phyloP scores from a whole-genome alignment of 257 asterid genomes.

The Eustoma russellianum region DNA sequence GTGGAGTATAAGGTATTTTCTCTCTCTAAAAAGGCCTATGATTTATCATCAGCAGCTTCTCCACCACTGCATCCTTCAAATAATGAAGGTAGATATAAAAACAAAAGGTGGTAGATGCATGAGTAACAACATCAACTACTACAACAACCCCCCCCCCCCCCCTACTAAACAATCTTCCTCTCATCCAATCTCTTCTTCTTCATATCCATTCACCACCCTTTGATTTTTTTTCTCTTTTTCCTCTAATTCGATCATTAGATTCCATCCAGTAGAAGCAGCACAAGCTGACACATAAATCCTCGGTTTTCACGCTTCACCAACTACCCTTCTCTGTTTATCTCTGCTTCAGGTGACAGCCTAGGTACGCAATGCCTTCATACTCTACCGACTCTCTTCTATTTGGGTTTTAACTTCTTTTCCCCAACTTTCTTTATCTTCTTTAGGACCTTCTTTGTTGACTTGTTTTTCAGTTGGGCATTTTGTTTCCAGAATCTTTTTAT shows the following conservation, averaged over 20 bases:
- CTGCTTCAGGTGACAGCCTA: constrained; percentile 11
- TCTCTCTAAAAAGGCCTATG: background rate
- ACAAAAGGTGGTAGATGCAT: constrained; percentile 98
- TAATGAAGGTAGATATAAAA: constrained; percentile 37
- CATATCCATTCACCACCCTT: background rate
- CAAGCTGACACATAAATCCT: constrained; percentile 9
- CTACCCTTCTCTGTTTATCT: constrained; percentile 2
- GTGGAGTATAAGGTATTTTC: no score
- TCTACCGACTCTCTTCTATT: background rate
- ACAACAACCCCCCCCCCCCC: background rate
- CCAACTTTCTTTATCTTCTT: constrained; percentile 1
- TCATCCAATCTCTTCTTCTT: constrained; percentile 14
- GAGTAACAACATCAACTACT: constrained; percentile 59
- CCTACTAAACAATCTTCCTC: background rate
- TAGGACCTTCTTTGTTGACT: constrained; percentile 2
- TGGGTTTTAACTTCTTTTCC: background rate
- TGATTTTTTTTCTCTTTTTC: constrained; percentile 8
- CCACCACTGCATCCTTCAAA: constrained; percentile 21
- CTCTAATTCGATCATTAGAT: background rate
- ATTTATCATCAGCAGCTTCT: background rate
- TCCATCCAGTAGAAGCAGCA: constrained; percentile 12
- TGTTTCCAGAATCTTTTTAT: background rate
- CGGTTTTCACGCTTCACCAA: constrained; percentile 25
- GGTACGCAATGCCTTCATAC: constrained; percentile 3
- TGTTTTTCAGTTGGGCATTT: constrained; percentile 2